These are phyloP conservation scores for Isatis tinctoria DNA, from an alignment of 345 rosid genomes.

Conservation along the genomic window DNA sequence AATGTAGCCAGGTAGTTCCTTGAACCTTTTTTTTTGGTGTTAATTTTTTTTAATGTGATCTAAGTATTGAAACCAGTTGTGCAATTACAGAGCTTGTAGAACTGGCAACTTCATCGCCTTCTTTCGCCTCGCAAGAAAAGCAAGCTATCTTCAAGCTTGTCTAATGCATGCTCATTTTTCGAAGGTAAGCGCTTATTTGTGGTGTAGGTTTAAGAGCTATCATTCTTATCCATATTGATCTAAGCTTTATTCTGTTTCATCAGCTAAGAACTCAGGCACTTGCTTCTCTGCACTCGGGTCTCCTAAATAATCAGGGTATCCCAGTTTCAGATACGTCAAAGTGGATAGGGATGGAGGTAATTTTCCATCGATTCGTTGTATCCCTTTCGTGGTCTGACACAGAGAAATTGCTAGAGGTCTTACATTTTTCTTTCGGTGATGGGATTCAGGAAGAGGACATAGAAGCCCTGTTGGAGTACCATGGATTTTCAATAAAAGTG, in stretches of 20 bases:
- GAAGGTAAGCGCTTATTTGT: constrained; percentile 49
- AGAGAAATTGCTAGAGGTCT: constrained; percentile 22
- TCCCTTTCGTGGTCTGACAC: constrained; percentile 1
- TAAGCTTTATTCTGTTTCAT: constrained; percentile 27
- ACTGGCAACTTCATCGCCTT: constrained; percentile 81
- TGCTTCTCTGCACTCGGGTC: constrained; percentile 79
- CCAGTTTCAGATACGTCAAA: constrained; percentile 66
- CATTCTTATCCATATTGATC: constrained; percentile 7
- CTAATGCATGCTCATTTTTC: constrained; percentile 99
- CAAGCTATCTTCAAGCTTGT: constrained; percentile 96
- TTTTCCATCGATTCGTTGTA: constrained; percentile 13
- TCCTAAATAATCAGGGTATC: constrained; percentile 85
- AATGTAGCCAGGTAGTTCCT: constrained; percentile 79
- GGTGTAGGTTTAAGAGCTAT: background rate
- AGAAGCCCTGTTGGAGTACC: constrained; percentile 57
- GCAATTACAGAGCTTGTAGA: constrained; percentile 78
- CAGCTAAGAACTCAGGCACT: constrained; percentile 93
- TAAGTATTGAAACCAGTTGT: constrained; percentile 32
- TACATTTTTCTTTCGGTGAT: constrained; percentile 27
- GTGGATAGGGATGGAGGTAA: constrained; percentile 97
- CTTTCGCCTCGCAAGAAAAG: constrained; percentile 88
- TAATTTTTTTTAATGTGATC: constrained; percentile 30
- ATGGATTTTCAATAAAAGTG: constrained; percentile 71
- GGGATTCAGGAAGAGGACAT: constrained; percentile 73
- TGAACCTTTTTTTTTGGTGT: constrained; percentile 4